Base-by-base conservation (phyloP, 257 asterid species). In the Solanum pinnatisectum region DNA sequence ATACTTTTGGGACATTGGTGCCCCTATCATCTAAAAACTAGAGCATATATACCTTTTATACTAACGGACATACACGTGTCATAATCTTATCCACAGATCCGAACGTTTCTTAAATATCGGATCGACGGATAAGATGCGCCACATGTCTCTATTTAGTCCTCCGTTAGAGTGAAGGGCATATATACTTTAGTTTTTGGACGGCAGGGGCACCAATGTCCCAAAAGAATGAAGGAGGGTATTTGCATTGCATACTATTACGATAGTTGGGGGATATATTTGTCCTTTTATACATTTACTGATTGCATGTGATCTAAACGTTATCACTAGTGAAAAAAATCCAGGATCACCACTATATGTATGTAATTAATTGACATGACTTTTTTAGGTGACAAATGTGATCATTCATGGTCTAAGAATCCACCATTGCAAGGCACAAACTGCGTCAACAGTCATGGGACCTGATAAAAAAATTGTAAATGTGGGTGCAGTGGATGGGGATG, bases 401-500 rank as follows among this genome's bases (percentile, higher is more conserved):
- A 88, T 96, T 91, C 98, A 96, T 63, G 93, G 98, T 23, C 88
- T 96, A 23, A 86, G 90, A 13, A 94, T 96, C 90, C 98, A 94
- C 81, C 88, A 92, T 39, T 96, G 98, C 93, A 87, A 76, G 91
- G 88, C 95, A 22, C 96, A 93, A 44, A 72, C 87, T 5, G 90
- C 96, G 0, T 94, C 94, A 10, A 92, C 89, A 0, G 95, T 94
- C 18, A 86, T 93, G 89, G 96, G 96, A 20, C 98, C 95, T 0
- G 86, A 73, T 1, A 73, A 91, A 42, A 90, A 88, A 63, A 71
- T 91, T 3, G 87, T 90, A 72, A 86, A 93, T 2, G 65, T 96
- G 8, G 96, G 96, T n/a, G 90, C 90, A 2, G 94, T 89, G 6
- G 99, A 96, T 22, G 99, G 95, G 36, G 98, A 96, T 56, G 98